Percentiles rank a stretch among this genome's conserved stretches.
These are phyloP conservation scores for Posidonia australis DNA, from an alignment of 106 monocot genomes.

Conservation along the genomic window DNA sequence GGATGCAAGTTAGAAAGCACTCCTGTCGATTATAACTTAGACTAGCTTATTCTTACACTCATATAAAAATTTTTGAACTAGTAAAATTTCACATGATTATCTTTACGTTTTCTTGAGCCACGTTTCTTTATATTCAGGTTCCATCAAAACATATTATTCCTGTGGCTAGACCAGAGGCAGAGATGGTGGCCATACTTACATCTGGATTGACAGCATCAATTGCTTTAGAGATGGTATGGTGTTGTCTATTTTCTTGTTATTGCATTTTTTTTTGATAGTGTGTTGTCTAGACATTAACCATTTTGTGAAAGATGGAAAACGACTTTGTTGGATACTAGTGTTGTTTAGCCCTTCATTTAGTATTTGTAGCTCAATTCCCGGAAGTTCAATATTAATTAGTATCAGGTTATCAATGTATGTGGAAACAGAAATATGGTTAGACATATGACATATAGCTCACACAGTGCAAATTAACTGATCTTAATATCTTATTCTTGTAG, in stretches of 20 bases:
- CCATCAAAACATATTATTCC: constrained; percentile 75
- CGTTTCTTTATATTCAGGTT: constrained; percentile 33
- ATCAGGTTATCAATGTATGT: too few species aligned
- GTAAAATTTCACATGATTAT: not conserved
- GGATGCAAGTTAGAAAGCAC: too few species aligned
- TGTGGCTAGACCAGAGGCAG: constrained; percentile 83
- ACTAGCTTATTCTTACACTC: too few species aligned
- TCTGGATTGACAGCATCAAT: constrained; percentile 98
- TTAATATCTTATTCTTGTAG: constrained; percentile 17
- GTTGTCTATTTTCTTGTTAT: not conserved
- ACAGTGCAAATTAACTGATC: not conserved
- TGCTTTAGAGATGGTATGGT: constrained; percentile 66
- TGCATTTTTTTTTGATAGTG: not conserved
- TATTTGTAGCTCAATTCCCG: too few species aligned
- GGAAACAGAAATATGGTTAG: not conserved
- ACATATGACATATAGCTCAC: not conserved
- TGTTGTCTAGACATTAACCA: not conserved
- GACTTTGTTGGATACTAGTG: too few species aligned
- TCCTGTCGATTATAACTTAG: too few species aligned
- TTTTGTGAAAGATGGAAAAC: too few species aligned
- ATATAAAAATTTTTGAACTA: not conserved
- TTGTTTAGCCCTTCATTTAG: too few species aligned
- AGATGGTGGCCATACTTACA: constrained; percentile 90
- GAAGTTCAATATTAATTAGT: too few species aligned
- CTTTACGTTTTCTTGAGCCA: not conserved